Percentiles rank a stretch among this genome's conserved stretches.
These are phyloP conservation scores for Dissoconium aciculare DNA, from an alignment of 2,329 filamentous ascomycete species.

Conservation along the genomic window DNA sequence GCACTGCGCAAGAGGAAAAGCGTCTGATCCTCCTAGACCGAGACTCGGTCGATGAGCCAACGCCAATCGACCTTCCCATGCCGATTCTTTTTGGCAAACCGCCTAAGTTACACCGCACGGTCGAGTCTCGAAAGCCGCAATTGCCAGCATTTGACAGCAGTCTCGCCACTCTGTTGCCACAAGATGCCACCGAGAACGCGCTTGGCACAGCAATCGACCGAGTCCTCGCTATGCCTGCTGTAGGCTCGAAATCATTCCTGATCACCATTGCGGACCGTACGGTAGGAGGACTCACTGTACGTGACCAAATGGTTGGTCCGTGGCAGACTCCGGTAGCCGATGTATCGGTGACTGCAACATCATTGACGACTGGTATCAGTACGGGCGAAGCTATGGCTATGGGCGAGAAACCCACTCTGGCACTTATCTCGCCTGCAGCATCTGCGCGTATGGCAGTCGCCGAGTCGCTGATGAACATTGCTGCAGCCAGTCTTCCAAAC, in stretches of 20 bases:
- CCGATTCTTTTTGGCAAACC: constrained; percentile 75
- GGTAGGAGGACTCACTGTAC: constrained; percentile 73
- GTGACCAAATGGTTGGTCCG: constrained; percentile 91
- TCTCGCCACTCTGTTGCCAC: constrained; percentile 34
- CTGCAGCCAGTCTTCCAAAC: constrained; percentile 59
- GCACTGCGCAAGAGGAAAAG: constrained; percentile 57
- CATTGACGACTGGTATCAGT: constrained; percentile 54
- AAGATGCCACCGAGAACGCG: constrained; percentile 9
- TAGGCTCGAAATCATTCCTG: constrained; percentile 93
- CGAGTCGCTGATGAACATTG: constrained; percentile 85
- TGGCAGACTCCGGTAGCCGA: constrained; percentile 94
- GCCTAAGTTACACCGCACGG: constrained; percentile 62
- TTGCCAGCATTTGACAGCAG: constrained; percentile 62
- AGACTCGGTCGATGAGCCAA: constrained; percentile 57
- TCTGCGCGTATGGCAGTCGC: constrained; percentile 94
- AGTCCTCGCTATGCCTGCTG: constrained; percentile 71
- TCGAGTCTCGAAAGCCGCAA: constrained; percentile 51
- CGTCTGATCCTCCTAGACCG: constrained; percentile 68
- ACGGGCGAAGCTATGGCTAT: constrained; percentile 95
- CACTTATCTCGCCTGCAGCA: constrained; percentile 74
- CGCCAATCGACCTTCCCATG: constrained; percentile 81
- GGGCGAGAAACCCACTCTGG: constrained; percentile 81
- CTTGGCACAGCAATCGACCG: constrained; percentile 56
- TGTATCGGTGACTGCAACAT: constrained; percentile 79
- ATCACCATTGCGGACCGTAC: constrained; percentile 93